Base-by-base conservation (phyloP, 441 rosid species). In the Breynia disticha region DNA sequence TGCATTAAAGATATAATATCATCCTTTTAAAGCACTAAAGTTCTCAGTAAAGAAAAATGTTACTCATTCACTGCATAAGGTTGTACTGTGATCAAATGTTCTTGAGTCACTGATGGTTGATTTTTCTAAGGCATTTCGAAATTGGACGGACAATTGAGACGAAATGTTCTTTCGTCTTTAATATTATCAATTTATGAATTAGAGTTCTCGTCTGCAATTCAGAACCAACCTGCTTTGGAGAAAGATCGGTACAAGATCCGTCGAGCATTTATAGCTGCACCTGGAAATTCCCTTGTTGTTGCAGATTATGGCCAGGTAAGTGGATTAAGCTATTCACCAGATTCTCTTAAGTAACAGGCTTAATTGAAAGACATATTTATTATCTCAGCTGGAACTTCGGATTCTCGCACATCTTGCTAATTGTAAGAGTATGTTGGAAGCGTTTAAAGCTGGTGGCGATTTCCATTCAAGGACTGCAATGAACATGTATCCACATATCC, bases 141-240 rank as follows among this genome's bases (percentile, higher is more conserved):
- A 24, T 24, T 24, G 7, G 32, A 24, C 7, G 32, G 32, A 24
- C 32, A 24, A 3, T 24, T 3, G 32, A 7, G 3, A 7, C 7
- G 19, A 48, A 4, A 49, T 43, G 24, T 42, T 55, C 17, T 37
- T 56, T 16, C 56, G 17, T 35, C 7, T 24, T 24, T 24, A 24
- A 24, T 24, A 24, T 7, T 2, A 24, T 24, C 20, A 54, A 20
- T n/a, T 5, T 43, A 43, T 21, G 54, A 38, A 41, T 28, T 44
- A 50, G 47, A 47, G 47, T 43, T 49, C 4, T 62, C 22, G 41
- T 64, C 20, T 17, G 18, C 51, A 28, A 22, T 66, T 28, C 79
- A 93, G 98, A 93, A 93, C 67, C 98, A 93, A 55, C 98, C 98
- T 63, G 97, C 98, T 43, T 66, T 88, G 78, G 98, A 93, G 84